phyloP scores from a whole-genome alignment of 176 grass and related monocot genomes.

The Aegilops umbellulata region DNA sequence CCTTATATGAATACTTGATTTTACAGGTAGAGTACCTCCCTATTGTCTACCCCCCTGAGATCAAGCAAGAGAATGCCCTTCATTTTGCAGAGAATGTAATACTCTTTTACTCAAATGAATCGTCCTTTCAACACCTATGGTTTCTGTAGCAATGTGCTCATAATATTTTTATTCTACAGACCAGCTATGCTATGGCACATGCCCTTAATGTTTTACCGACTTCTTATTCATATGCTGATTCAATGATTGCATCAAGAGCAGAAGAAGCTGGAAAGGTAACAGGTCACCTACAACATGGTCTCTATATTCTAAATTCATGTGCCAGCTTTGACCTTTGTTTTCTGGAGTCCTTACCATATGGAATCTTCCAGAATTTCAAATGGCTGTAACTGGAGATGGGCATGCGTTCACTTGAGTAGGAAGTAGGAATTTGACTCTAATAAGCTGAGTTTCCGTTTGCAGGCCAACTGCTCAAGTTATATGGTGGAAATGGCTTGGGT shows the following conservation, averaged over 20 bases:
- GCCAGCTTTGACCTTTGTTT: not conserved
- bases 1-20: not conserved
- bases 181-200: conserved; percentile 64
- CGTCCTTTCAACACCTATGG: not conserved
- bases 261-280: conserved; percentile 74
- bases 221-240: conserved; percentile 79
- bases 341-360: not conserved
- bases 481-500: conserved; percentile 96
- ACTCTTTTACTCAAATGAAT: conserved; percentile 1
- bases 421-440: conserved; percentile 27
- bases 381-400: not conserved
- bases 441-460: conserved; percentile 34
- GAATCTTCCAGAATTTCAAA: conserved; percentile 1
- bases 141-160: not conserved
- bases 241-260: conserved; percentile 72
- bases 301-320: conserved; percentile 8
- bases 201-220: conserved; percentile 83
- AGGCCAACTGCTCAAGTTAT: conserved; percentile 72
- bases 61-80: conserved; percentile 70
- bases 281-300: conserved; percentile 8
- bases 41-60: conserved; percentile 79
- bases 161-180: conserved; percentile 51
- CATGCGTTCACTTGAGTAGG: not conserved
- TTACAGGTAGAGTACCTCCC: conserved; percentile 93
- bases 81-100: conserved; percentile 78